Percentiles rank a stretch among this genome's conserved stretches.
These are phyloP conservation scores for Ustilago nuda DNA, from an alignment of 1,284 basidiomycete species.

Conservation along the genomic window DNA sequence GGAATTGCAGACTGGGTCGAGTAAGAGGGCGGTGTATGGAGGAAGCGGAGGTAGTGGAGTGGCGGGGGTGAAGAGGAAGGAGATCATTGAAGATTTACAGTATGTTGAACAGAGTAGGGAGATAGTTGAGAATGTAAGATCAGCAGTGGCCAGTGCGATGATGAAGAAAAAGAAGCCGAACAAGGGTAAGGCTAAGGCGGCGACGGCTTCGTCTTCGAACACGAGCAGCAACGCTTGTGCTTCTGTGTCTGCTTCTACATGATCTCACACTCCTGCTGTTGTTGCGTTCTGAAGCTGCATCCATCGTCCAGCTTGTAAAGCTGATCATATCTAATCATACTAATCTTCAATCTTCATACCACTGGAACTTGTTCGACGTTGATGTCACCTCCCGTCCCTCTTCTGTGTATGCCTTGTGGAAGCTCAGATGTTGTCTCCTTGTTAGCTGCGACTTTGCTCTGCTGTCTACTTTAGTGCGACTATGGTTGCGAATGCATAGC, in stretches of 20 bases:
- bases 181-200: constrained; percentile 27
- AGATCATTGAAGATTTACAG: constrained; percentile 87
- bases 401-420: no score
- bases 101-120: constrained; percentile 92
- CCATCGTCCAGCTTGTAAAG: background rate
- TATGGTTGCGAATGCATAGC: no score
- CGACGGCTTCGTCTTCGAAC: constrained; percentile 6
- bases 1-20: constrained; percentile 21
- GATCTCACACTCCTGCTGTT: background rate
- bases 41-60: background rate
- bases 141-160: constrained; percentile 77
- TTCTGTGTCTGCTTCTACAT: constrained; percentile 33
- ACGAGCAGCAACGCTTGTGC: background rate
- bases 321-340: background rate
- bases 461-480: no score
- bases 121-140: constrained; percentile 90
- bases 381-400: no score
- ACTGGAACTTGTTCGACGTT: background rate
- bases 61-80: constrained; percentile 78
- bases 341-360: background rate
- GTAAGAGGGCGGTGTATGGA: background rate
- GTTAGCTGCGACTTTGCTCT: no score
- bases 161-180: constrained; percentile 54
- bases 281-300: background rate
- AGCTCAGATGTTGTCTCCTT: no score